These are phyloP conservation scores for Nephromyces sp. DNA, from an alignment of 169 alveolate species.

Conservation along the genomic window DNA sequence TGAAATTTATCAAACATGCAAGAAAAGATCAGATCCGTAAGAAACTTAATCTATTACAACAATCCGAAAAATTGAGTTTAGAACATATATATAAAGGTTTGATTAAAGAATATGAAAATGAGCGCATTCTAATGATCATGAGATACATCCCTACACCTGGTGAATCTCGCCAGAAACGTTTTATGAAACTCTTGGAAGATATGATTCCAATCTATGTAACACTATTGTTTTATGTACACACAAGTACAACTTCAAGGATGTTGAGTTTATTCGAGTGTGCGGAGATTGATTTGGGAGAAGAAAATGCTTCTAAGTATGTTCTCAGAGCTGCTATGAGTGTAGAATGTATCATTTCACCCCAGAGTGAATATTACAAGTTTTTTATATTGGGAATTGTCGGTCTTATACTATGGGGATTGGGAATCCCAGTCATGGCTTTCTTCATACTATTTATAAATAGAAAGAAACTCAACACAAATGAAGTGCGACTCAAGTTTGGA, in stretches of 20 bases:
- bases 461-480: slow-evolving; percentile 51
- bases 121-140: slow-evolving; percentile 58
- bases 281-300: slow-evolving; percentile 41
- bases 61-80: slow-evolving; percentile 47
- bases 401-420: slow-evolving; percentile 59
- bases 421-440: slow-evolving; percentile 63
- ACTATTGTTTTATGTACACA: slow-evolving; percentile 59
- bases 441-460: slow-evolving; percentile 52
- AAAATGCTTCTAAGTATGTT: slow-evolving; percentile 47
- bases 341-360: slow-evolving; percentile 45
- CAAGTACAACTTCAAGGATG: slow-evolving; percentile 58
- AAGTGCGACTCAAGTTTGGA: slow-evolving; percentile 60
- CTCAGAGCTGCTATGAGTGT: slow-evolving; percentile 61
- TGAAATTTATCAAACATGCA: slow-evolving; percentile 30
- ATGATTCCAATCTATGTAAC: slow-evolving; percentile 74
- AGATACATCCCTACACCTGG: slow-evolving; percentile 58
- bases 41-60: slow-evolving; percentile 32
- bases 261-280: slow-evolving; percentile 63
- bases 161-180: slow-evolving; percentile 38
- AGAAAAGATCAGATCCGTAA: slow-evolving; percentile 29
- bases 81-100: slow-evolving; percentile 35
- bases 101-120: slow-evolving; percentile 48
- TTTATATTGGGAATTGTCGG: slow-evolving; percentile 58
- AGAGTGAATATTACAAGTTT: slow-evolving; percentile 45
- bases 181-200: slow-evolving; percentile 57